Base-by-base conservation (phyloP, 768 basidiomycete species). In the Suillus lakei region DNA sequence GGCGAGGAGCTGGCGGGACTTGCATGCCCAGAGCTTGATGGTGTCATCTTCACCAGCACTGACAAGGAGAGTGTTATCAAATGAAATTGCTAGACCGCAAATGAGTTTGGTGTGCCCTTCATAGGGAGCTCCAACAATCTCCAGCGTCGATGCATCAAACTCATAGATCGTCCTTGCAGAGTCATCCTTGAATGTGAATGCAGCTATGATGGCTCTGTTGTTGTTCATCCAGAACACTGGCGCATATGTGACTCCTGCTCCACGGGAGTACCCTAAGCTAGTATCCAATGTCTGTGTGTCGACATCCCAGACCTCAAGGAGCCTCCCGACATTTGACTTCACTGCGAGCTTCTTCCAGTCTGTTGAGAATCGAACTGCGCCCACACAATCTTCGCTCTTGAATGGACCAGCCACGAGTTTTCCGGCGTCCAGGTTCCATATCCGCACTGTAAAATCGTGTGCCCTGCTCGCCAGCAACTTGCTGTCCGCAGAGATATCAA, bases 201-300 rank as follows among this genome's bases (percentile, higher is more conserved):
- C 21, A 2, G 44, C 21, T 0, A 46, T 4, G 44, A 46, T 46
- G n/a, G 3, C n/a, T 46, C n/a, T 46, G n/a, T 46, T n/a, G 4
- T n/a, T 12, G 10, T 46, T 46, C 10, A 21, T 46, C 44, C 44
- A 46, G 10, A n/a, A 46, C 4, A 46, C 10, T n/a, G 44, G 44
- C 21, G n/a, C 1, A 4, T 0, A 4, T 10, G 21, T 10, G 16
- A 8, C 3, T 21, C 41, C 18, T 8, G 1, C 2, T 18, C 7
- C 6, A 43, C 1, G 5, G 18, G 16, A 7, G 10, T 12, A 3
- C 44, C n/a, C 44, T 12, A 12, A 10, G 4, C 10, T 12, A 4
- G 10, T 2, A n/a, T 46, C 44, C n/a, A 12, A 46, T n/a, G 4
- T 46, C 44, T n/a, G 44, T n/a, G 21, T n/a, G 9, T 10, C 9